These are phyloP conservation scores for Cichorium intybus DNA, from an alignment of 140 eudicot species.

Conservation along the genomic window DNA sequence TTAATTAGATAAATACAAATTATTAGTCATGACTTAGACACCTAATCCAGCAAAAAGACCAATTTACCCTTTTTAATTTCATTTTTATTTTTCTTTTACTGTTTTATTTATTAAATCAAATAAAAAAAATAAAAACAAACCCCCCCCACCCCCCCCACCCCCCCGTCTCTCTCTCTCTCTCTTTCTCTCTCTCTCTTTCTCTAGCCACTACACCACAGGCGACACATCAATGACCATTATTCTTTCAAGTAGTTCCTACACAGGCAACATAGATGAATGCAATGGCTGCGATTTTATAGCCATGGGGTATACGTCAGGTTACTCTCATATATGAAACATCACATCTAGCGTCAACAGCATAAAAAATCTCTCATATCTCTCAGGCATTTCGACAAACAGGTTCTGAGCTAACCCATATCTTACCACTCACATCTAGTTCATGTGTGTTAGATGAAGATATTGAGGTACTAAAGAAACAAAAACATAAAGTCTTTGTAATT, in stretches of 20 bases:
- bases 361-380: slow-evolving; percentile 23
- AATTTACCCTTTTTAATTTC: no score
- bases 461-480: slow-evolving; percentile 16
- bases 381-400: slow-evolving; percentile 28
- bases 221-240: slow-evolving; percentile 24
- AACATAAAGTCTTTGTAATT: slow-evolving; percentile 37
- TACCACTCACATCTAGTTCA: slow-evolving; percentile 16
- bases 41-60: no score
- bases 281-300: slow-evolving; percentile 29
- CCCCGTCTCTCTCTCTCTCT: no score
- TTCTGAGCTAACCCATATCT: slow-evolving; percentile 17
- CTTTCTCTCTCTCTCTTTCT: slow-evolving; percentile 26
- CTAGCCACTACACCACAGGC: slow-evolving; percentile 15
- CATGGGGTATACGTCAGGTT: slow-evolving; percentile 16
- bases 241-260: slow-evolving; percentile 30
- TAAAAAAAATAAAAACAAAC: no score
- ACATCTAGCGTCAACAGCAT: slow-evolving; percentile 16
- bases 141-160: no score
- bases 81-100: no score
- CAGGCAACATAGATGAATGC: slow-evolving; percentile 34
- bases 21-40: no score
- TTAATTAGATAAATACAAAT: no score
- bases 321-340: slow-evolving; percentile 23
- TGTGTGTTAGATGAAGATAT: slow-evolving; percentile 28
- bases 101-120: no score